A percentile compares a stretch with the other conserved stretches of the same genome.
Conservation (phyloP, 495 filamentous ascomycete genomes). For the Podospora conica region DNA sequence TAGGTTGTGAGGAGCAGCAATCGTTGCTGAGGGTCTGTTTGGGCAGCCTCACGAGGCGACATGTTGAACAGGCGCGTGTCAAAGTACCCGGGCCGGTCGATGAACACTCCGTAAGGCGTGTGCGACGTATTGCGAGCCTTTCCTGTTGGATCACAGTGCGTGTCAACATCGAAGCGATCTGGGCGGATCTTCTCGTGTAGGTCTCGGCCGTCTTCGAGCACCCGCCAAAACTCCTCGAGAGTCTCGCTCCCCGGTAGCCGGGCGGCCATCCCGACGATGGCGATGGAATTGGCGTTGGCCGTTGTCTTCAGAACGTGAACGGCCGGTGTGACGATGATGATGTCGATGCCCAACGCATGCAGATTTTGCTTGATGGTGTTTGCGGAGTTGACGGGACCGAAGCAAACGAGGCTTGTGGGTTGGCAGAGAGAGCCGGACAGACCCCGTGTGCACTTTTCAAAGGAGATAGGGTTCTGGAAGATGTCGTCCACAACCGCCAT, state of each 20-base stretch:
- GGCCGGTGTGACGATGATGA: background rate
- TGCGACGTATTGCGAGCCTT: constrained; percentile 60
- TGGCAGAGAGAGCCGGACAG: background rate
- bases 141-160: constrained; percentile 63
- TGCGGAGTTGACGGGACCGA: constrained; percentile 12
- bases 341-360: background rate
- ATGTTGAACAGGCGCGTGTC: constrained; percentile 81
- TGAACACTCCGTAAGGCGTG: constrained; percentile 72
- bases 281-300: constrained; percentile 30
- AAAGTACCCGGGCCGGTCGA: constrained; percentile 68
- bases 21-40: constrained; percentile 75
- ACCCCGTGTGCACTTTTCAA: constrained; percentile 4
- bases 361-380: constrained; percentile 9
- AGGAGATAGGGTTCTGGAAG: constrained; percentile 7
- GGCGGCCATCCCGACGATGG: constrained; percentile 61
- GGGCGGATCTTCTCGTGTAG: constrained; percentile 49
- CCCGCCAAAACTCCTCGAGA: constrained; percentile 55
- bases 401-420: background rate
- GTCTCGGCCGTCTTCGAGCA: constrained; percentile 53
- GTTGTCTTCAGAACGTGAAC: background rate
- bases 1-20: constrained; percentile 70
- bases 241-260: constrained; percentile 55
- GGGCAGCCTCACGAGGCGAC: constrained; percentile 73
- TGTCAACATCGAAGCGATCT: constrained; percentile 64
- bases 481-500: constrained; percentile 6